These are phyloP conservation scores for Tubosaeta brunneosetosa DNA, from an alignment of 768 basidiomycete species.

Conservation along the genomic window DNA sequence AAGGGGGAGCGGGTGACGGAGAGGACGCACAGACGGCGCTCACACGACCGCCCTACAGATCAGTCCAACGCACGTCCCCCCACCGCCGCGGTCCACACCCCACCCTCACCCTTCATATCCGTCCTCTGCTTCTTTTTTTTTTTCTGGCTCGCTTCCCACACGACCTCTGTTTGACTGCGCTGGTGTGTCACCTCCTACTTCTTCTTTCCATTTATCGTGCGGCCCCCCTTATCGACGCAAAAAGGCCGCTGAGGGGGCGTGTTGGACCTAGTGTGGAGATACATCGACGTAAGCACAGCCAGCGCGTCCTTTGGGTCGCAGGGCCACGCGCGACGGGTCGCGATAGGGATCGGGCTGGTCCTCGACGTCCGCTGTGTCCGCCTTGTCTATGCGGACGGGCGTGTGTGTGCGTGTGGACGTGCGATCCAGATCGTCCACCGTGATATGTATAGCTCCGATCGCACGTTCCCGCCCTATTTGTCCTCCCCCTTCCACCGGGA, in stretches of 20 bases:
- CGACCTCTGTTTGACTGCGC: neutral
- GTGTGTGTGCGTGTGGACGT: slow-evolving; percentile 2
- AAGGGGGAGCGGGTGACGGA: neutral
- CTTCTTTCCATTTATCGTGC: neutral
- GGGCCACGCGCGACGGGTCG: neutral
- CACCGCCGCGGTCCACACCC: neutral
- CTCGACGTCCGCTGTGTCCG: neutral
- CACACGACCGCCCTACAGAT: neutral
- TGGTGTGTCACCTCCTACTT: neutral
- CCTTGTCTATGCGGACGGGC: too few species aligned
- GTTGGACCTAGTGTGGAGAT: neutral
- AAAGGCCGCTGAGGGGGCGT: slow-evolving; percentile 10
- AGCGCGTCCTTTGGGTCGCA: neutral
- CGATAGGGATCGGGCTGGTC: neutral
- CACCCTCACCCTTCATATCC: neutral
- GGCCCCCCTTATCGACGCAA: slow-evolving; percentile 9
- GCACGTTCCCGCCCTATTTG: neutral
- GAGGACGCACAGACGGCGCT: neutral
- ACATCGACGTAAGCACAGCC: slow-evolving; percentile 47
- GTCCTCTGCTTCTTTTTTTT: neutral
- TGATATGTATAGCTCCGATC: neutral
- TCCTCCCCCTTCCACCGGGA: neutral
- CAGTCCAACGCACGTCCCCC: neutral
- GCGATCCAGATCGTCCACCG: neutral
- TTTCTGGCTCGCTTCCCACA: neutral